Percentiles rank a stretch among this genome's conserved stretches.
phyloP scores from a whole-genome alignment of 2,329 filamentous ascomycete genomes.

The Xylariaceae sp. region DNA sequence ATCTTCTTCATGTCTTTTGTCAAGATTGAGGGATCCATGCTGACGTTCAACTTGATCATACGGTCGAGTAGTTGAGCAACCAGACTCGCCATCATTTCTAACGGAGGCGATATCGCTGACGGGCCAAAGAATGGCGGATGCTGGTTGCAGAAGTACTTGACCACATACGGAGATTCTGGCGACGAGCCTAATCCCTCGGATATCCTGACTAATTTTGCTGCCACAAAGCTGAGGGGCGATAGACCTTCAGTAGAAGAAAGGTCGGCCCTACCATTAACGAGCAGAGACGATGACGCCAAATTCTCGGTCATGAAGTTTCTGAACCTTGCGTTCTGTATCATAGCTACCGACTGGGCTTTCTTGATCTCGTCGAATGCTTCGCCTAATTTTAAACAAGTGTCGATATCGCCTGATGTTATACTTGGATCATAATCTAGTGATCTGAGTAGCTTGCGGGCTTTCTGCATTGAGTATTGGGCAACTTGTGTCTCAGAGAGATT shows the following conservation, averaged over 20 bases:
- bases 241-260: constrained; percentile 11
- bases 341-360: constrained; percentile 9
- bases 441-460: background rate
- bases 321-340: constrained; percentile 8
- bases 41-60: constrained; percentile 10
- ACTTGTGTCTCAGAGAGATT: background rate
- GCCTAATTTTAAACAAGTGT: background rate
- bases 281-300: constrained; percentile 6
- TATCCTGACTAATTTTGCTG: constrained; percentile 12
- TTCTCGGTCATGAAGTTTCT: constrained; percentile 8
- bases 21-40: constrained; percentile 11
- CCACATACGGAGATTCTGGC: constrained; percentile 6
- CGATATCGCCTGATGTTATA: background rate
- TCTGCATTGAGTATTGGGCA: background rate
- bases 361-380: constrained; percentile 5
- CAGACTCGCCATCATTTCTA: constrained; percentile 14
- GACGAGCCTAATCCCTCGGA: constrained; percentile 3
- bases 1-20: constrained; percentile 5
- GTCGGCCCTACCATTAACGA: constrained; percentile 16
- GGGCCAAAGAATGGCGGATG: constrained; percentile 8
- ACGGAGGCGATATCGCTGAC: background rate
- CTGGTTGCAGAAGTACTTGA: constrained; percentile 20
- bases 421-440: constrained; percentile 1
- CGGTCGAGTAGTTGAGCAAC: constrained; percentile 16
- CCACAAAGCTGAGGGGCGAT: constrained; percentile 16